A percentile compares a stretch with the other conserved stretches of the same genome.
Evolutionary conservation across 176 grass and related monocot species (phyloP).

Genomic region (Oryza meridionalis): DNA sequence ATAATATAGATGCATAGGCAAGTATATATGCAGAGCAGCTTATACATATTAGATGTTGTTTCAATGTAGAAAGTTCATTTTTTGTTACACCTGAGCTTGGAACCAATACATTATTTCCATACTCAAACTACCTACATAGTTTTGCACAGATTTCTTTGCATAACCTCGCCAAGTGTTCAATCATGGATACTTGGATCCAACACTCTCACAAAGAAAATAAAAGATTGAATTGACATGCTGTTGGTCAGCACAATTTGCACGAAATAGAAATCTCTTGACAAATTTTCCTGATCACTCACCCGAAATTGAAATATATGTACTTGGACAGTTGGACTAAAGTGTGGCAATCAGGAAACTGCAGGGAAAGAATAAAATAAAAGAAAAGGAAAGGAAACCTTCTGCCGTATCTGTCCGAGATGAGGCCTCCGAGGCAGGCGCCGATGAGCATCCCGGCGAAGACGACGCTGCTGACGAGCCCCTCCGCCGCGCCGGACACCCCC

Average conservation of each 20-base stretch:
- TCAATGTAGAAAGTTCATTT: background rate
- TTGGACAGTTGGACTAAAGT: background rate
- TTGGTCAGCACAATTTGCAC: background rate
- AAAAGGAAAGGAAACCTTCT: slow-evolving; percentile 38
- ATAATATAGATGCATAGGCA: background rate
- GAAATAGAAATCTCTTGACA: background rate
- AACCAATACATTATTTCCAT: background rate
- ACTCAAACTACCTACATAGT: background rate
- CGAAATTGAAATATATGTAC: background rate
- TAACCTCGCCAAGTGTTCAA: background rate
- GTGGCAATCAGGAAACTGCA: background rate
- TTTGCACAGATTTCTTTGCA: background rate
- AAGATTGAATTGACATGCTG: background rate
- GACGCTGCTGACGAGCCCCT: slow-evolving; percentile 57
- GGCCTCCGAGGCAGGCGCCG: slow-evolving; percentile 51
- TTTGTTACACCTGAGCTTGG: background rate
- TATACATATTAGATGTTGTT: background rate
- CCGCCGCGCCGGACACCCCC: slow-evolving; percentile 41
- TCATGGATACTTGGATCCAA: background rate
- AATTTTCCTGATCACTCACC: background rate
- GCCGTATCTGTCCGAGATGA: slow-evolving; percentile 57
- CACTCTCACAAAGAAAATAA: background rate
- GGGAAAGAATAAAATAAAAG: background rate
- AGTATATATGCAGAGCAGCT: no score
- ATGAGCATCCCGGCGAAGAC: slow-evolving; percentile 61